Percentiles rank a stretch among this genome's conserved stretches.
These are phyloP conservation scores for Cadophora sp. DNA, from an alignment of 2,329 filamentous ascomycete species.

Conservation along the genomic window DNA sequence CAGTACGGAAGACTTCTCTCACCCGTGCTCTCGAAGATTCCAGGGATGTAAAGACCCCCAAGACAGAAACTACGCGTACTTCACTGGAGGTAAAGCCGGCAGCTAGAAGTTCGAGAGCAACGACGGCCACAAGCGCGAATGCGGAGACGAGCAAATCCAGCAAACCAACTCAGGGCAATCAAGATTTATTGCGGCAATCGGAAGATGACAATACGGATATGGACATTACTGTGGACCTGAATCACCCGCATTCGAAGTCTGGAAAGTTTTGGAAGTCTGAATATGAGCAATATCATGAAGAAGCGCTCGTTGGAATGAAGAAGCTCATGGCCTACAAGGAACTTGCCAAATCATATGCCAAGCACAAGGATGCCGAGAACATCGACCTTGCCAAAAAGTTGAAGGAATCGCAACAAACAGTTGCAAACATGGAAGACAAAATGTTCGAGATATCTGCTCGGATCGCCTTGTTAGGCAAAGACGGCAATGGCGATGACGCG, in stretches of 20 bases:
- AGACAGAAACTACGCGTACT: conserved; percentile 16
- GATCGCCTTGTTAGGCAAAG: conserved; percentile 51
- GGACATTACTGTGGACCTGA: conserved; percentile 73
- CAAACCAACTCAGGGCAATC: conserved; percentile 27
- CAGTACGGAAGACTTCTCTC: conserved; percentile 51
- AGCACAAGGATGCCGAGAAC: conserved; percentile 77
- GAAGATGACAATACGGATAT: conserved; percentile 53
- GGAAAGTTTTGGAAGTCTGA: conserved; percentile 83
- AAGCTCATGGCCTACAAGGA: conserved; percentile 82
- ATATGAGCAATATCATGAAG: conserved; percentile 75
- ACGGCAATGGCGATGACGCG: conserved; percentile 53
- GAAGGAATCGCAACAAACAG: conserved; percentile 70
- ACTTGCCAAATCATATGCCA: conserved; percentile 78
- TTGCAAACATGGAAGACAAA: conserved; percentile 67
- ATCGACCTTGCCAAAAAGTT: conserved; percentile 70
- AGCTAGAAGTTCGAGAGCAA: conserved; percentile 6
- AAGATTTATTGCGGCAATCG: conserved; percentile 29
- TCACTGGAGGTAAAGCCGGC: conserved; percentile 17
- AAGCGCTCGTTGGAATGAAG: conserved; percentile 76
- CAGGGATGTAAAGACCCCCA: conserved; percentile 42
- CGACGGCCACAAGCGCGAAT: neutral
- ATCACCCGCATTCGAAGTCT: conserved; percentile 76
- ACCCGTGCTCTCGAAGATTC: conserved; percentile 56
- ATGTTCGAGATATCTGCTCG: conserved; percentile 66
- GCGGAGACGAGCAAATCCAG: conserved; percentile 6